phyloP scores from a whole-genome alignment of 192 early-diverging fungal species.

The Umbelopsis sp. region DNA sequence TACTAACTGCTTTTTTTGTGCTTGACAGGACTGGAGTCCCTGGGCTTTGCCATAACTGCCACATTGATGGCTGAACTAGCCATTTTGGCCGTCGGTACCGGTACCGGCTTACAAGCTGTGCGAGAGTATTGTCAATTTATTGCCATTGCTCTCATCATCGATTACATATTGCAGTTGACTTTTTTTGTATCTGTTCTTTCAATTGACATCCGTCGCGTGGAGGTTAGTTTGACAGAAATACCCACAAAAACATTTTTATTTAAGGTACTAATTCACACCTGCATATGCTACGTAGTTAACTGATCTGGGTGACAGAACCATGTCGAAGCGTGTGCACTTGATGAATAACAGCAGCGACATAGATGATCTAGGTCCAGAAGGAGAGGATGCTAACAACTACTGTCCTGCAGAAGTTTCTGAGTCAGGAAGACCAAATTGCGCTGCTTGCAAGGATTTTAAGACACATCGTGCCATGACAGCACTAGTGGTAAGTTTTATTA shows the following conservation, averaged over 20 bases:
- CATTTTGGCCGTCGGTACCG: constrained; percentile 59
- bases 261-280: neutral
- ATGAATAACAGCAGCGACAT: constrained; percentile 19
- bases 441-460: constrained; percentile 36
- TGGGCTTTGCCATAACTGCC: constrained; percentile 67
- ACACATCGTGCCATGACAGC: constrained; percentile 34
- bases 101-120: constrained; percentile 60
- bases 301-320: constrained; percentile 29
- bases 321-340: constrained; percentile 35
- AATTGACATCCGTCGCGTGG: constrained; percentile 79
- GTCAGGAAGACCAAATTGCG: constrained; percentile 13
- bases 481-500: constrained; percentile 27
- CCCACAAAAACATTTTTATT: neutral
- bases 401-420: constrained; percentile 26
- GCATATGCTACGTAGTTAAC: constrained; percentile 20
- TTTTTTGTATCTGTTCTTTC: constrained; percentile 81
- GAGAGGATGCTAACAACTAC: constrained; percentile 12
- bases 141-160: constrained; percentile 67
- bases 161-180: constrained; percentile 80
- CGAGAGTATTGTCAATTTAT: constrained; percentile 80
- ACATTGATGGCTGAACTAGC: constrained; percentile 59
- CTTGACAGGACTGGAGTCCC: constrained; percentile 57
- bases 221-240: constrained; percentile 45
- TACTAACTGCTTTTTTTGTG: constrained; percentile 2
- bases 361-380: neutral